Conservation (phyloP, 495 filamentous ascomycete species). For the Lophiotrema nucula region DNA sequence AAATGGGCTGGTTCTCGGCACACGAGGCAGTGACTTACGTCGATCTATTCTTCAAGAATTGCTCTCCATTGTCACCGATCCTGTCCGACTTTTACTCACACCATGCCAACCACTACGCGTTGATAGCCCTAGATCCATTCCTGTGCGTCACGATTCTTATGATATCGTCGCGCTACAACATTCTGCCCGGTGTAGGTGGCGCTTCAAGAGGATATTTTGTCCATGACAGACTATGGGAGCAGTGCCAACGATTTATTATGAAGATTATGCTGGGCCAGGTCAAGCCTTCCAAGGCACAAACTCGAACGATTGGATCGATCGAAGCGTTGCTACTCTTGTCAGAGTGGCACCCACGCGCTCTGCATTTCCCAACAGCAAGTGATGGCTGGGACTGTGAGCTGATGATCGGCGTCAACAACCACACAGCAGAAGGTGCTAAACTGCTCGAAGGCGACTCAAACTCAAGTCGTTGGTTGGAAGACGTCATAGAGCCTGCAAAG, state of each 20-base stretch:
- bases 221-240: constrained; percentile 55
- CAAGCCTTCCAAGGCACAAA: constrained; percentile 40
- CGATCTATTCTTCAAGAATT: constrained; percentile 55
- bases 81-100: constrained; percentile 51
- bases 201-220: constrained; percentile 56
- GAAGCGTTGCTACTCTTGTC: constrained; percentile 53
- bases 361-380: constrained; percentile 55
- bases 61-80: constrained; percentile 54
- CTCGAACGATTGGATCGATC: constrained; percentile 51
- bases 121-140: constrained; percentile 51
- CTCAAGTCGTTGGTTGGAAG: constrained; percentile 34
- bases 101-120: constrained; percentile 47
- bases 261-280: constrained; percentile 54
- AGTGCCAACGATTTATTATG: constrained; percentile 54
- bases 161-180: constrained; percentile 49
- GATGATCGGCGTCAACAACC: constrained; percentile 26
- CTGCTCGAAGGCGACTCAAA: constrained; percentile 23
- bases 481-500: constrained; percentile 51
- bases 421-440: constrained; percentile 13
- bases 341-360: constrained; percentile 57
- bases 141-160: constrained; percentile 54
- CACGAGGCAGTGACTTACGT: constrained; percentile 47
- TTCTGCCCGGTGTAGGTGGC: constrained; percentile 53
- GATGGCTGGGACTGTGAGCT: constrained; percentile 40
- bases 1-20: constrained; percentile 55